phyloP scores from a whole-genome alignment of 148 eudicot species.

The Cornus suecica region DNA sequence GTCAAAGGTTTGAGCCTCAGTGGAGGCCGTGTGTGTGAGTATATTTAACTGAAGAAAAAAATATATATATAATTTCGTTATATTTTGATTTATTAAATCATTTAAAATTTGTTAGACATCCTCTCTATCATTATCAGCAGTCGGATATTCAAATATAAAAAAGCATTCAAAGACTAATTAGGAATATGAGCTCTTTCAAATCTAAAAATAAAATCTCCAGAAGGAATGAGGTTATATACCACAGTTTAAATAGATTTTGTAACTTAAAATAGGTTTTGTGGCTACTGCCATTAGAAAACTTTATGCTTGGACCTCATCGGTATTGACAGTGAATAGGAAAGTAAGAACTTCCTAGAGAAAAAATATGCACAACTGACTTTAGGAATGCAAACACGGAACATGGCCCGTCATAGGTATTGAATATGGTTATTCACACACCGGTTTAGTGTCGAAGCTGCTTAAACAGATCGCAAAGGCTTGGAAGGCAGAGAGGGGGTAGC shows the following conservation, averaged over 20 bases:
- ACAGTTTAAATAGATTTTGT: conserved; percentile 6
- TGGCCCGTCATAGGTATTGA: neutral
- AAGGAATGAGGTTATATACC: neutral
- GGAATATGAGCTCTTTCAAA: conserved; percentile 6
- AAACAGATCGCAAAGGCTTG: conserved; percentile 56
- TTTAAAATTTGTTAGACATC: neutral
- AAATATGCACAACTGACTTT: conserved; percentile 13
- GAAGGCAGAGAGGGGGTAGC: conserved; percentile 51
- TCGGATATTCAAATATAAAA: neutral
- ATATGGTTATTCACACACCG: conserved; percentile 45
- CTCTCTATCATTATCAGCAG: neutral
- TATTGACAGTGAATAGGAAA: neutral
- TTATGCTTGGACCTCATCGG: neutral
- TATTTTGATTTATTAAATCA: neutral
- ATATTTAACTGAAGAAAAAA: too few relatives aligned
- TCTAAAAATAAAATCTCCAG: neutral
- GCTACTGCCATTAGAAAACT: conserved; percentile 2
- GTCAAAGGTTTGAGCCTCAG: too few relatives aligned
- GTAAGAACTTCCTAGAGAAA: conserved; percentile 8
- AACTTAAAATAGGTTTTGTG: neutral
- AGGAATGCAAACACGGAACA: neutral
- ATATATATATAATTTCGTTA: neutral
- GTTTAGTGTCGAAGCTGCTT: conserved; percentile 59
- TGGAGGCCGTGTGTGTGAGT: too few relatives aligned
- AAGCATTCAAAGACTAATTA: neutral